Evolutionary conservation across 2,329 filamentous ascomycete genomes (phyloP), one percentile per base, ranked within the genome.

Genomic region (Madurella fahalii): DNA sequence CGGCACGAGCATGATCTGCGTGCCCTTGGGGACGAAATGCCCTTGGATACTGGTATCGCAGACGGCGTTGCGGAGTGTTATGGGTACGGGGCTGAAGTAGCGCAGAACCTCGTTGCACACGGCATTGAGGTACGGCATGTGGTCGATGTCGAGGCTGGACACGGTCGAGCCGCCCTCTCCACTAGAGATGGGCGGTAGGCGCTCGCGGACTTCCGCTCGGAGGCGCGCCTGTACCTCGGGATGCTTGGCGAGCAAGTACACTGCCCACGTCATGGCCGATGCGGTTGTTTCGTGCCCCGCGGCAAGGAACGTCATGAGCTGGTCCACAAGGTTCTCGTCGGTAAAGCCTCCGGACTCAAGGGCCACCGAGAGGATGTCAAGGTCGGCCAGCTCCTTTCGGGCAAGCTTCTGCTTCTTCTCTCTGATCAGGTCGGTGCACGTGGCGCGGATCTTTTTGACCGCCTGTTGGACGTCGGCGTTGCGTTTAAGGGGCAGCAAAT

Each of bases 281-380:
- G 89, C 83, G 0, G 88, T 92, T 1, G 89, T 93, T 71, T 93
- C 88, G 68, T 93, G 89, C 18, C 86, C 86, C 0, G 90, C 90
- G 1, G 86, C 87, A 5, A 95, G 80, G 74, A 95, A 94, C 0
- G 89, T 95, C 89, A 95, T 94, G 67, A 94, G 81, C 71, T 95
- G 90, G 68, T 94, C 87, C 37, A 90, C 82, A n/a, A 95, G 80
- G 57, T 90, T 84, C 47, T 90, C 87, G 58, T 94, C 89, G 12
- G 74, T 80, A 71, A 95, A 94, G 5, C 77, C 83, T 45, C 87
- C 88, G 40, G 84, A 90, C 66, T 86, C 81, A 46, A 95, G 75
- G 15, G 90, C 90, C 0, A 93, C 87, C 1, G 86, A 90, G 34
- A 95, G 75, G 54, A 96, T 94, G 68, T 95, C 90, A 8, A 82